Percentiles rank a stretch among this genome's conserved stretches.
phyloP scores from a whole-genome alignment of 1,139 yeast species.

The Saccharomycopsis hybrid region DNA sequence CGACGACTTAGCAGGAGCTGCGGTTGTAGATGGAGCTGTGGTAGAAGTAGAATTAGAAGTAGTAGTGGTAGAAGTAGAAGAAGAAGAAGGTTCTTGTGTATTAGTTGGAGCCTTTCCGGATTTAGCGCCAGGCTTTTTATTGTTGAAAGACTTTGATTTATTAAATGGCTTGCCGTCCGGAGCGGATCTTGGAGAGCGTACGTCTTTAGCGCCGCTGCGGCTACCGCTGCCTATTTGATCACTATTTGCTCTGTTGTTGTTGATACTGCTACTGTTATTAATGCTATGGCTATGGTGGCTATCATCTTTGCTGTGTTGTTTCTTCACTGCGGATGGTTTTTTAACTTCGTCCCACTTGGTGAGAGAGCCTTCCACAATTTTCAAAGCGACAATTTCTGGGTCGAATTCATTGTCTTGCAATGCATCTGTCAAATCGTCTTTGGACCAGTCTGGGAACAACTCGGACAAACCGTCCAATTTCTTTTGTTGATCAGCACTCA shows the following conservation, averaged over 20 bases:
- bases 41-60: constrained; percentile 18
- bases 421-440: constrained; percentile 72
- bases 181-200: neutral
- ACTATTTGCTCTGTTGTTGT: constrained; percentile 20
- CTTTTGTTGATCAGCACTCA: constrained; percentile 37
- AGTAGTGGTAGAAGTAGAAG: constrained; percentile 14
- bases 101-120: constrained; percentile 4
- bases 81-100: neutral
- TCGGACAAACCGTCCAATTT: constrained; percentile 63
- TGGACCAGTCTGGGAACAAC: constrained; percentile 92
- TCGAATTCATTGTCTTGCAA: constrained; percentile 69
- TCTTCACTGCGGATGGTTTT: constrained; percentile 43
- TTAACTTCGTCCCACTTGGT: constrained; percentile 59
- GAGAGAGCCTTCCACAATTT: constrained; percentile 75
- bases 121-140: constrained; percentile 19
- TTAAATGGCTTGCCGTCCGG: constrained; percentile 5
- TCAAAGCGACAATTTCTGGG: constrained; percentile 73
- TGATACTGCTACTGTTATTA: constrained; percentile 19
- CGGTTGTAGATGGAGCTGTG: constrained; percentile 9
- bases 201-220: neutral
- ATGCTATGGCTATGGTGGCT: constrained; percentile 16
- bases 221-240: constrained; percentile 4
- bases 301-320: constrained; percentile 27
- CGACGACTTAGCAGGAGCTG: constrained; percentile 21
- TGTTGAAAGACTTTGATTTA: constrained; percentile 5